Evolutionary conservation across 2,329 filamentous ascomycete genomes (phyloP), one percentile per base, ranked within the genome.

Genomic region (Karstenula rhodostoma): DNA sequence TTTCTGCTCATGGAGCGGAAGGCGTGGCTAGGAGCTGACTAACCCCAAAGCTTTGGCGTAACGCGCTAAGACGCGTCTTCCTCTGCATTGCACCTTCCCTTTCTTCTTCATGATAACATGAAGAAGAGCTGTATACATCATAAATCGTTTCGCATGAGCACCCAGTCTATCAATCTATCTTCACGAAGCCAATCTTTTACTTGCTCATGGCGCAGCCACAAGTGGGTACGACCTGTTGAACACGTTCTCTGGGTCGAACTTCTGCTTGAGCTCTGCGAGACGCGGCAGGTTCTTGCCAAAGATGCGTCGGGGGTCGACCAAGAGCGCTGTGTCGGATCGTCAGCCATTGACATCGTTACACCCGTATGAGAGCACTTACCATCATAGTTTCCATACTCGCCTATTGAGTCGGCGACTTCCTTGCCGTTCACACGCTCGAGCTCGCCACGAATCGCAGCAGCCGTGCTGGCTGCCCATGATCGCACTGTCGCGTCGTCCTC

Each of bases 221-320:
- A 52, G 40, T 10, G 23, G 44, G 46, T 58, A 58, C 12, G 47
- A 51, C 47, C 50, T 58, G 56, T 58, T 60, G 52, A 67, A 67
- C 4, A 58, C 32, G 19, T 63, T 63, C 10, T 43, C 46, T 12
- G 64, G 64, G 40, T 67, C 63, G 27, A 58, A 67, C 50, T 58
- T 61, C 3, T 44, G 19, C 53, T 67, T 67, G 32, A 67, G 40
- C 58, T 60, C 46, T 25, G 25, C n/a, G 6, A 67, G 48, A 19
- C 54, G 49, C 22, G 42, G 29, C n/a, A 56, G 33, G 42, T 65
- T 63, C n/a, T 50, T 44, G 10, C 64, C 64, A 50, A 58, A 67
- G 10, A 63, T 53, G 13, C 51, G 51, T 32, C 19, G 35, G 8
- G 56, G 55, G 17, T 52, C 29, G 35, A 49, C 56, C 17, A 40